phyloP scores from a whole-genome alignment of 441 rosid species.

The Cnidoscolus chayamansa region DNA sequence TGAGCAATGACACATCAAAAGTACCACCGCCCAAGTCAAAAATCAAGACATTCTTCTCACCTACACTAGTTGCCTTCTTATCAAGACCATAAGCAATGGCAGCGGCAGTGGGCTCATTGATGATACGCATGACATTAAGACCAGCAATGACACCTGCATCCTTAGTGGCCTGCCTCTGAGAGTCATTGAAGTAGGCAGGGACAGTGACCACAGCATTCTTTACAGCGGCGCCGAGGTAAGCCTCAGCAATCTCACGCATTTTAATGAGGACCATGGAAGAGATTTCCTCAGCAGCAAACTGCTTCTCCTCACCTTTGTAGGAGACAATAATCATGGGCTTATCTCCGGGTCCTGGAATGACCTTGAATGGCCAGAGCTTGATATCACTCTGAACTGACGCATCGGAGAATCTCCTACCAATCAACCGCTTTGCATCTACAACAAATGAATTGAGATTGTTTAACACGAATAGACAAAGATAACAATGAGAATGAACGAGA shows the following conservation, averaged over 20 bases:
- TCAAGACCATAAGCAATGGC: slow-evolving; percentile 74
- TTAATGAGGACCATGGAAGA: slow-evolving; percentile 59
- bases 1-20: slow-evolving; percentile 66
- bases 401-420: slow-evolving; percentile 59
- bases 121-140: slow-evolving; percentile 60
- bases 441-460: neutral
- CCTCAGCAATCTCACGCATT: slow-evolving; percentile 73
- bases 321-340: slow-evolving; percentile 65
- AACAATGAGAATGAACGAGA: too few relatives aligned
- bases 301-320: slow-evolving; percentile 58
- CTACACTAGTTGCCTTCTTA: slow-evolving; percentile 55
- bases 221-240: slow-evolving; percentile 50
- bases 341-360: slow-evolving; percentile 56
- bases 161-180: slow-evolving; percentile 64
- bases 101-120: slow-evolving; percentile 71
- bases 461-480: neutral
- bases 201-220: slow-evolving; percentile 69
- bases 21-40: slow-evolving; percentile 71
- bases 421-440: slow-evolving; percentile 76
- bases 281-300: slow-evolving; percentile 52
- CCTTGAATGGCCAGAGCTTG: slow-evolving; percentile 67
- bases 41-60: slow-evolving; percentile 66
- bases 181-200: slow-evolving; percentile 71
- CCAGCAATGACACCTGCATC: slow-evolving; percentile 71
- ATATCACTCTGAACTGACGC: slow-evolving; percentile 55